These are phyloP conservation scores for Trametes elegans DNA, from an alignment of 768 basidiomycete genomes.

Conservation along the genomic window DNA sequence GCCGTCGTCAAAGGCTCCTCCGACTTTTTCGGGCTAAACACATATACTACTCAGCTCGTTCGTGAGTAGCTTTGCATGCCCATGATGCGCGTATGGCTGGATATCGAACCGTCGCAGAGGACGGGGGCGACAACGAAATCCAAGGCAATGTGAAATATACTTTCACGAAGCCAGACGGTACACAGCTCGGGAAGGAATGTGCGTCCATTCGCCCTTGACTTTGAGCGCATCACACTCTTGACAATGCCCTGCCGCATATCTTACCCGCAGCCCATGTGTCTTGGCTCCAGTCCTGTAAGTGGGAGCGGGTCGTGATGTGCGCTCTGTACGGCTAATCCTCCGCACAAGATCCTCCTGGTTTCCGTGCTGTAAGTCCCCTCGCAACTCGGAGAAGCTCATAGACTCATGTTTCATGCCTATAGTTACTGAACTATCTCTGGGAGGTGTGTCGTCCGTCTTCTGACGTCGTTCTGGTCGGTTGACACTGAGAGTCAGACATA, in stretches of 20 bases:
- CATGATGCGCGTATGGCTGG: not conserved
- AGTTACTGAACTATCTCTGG: conserved; percentile 41
- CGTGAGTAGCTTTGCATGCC: conserved; percentile 36
- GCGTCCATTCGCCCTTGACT: conserved; percentile 20
- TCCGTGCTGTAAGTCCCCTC: conserved; percentile 32
- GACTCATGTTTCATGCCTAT: not conserved
- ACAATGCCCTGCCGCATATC: not conserved
- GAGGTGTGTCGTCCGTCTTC: conserved; percentile 26
- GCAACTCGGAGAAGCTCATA: too few relatives aligned
- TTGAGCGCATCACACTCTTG: not conserved
- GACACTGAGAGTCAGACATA: conserved; percentile 29
- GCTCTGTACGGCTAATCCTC: not conserved
- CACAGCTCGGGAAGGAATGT: conserved; percentile 63
- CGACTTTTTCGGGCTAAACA: conserved; percentile 74
- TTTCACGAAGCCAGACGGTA: conserved; percentile 61
- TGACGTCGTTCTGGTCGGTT: not conserved
- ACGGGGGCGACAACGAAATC: conserved; percentile 62
- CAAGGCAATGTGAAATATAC: conserved; percentile 60
- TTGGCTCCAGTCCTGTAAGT: conserved; percentile 38
- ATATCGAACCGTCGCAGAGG: conserved; percentile 34
- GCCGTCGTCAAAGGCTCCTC: conserved; percentile 60
- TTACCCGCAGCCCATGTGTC: conserved; percentile 30
- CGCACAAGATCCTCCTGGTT: conserved; percentile 35
- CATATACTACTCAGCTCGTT: conserved; percentile 65
- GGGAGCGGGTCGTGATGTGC: not conserved